A percentile compares a stretch with the other conserved stretches of the same genome.
Conservation (phyloP, 495 filamentous ascomycete species). For the Daldinia bambusicola region DNA sequence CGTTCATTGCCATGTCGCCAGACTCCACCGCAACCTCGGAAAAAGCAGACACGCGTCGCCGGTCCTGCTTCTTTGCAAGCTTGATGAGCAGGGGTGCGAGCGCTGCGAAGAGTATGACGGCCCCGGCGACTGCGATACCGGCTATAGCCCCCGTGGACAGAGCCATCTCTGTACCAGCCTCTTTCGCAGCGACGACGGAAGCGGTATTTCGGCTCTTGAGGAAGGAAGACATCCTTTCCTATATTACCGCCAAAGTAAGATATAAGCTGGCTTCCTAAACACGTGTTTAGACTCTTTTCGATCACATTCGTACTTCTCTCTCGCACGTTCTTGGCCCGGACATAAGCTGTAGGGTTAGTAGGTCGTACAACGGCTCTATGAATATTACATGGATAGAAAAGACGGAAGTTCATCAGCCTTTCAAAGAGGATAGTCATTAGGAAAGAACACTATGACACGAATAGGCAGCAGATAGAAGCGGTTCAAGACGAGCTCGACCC, state of each 20-base stretch:
- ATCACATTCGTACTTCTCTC: slow-evolving; percentile 11
- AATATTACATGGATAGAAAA: neutral
- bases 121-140: slow-evolving; percentile 44
- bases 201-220: slow-evolving; percentile 8
- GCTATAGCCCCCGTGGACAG: slow-evolving; percentile 45
- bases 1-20: slow-evolving; percentile 2
- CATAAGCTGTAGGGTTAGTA: neutral
- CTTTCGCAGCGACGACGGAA: neutral
- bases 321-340: slow-evolving; percentile 3
- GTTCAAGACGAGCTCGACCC: neutral
- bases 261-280: neutral
- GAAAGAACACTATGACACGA: neutral
- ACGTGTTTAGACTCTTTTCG: neutral
- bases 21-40: slow-evolving; percentile 14
- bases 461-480: neutral
- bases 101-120: slow-evolving; percentile 40
- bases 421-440: neutral
- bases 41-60: slow-evolving; percentile 7
- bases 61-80: slow-evolving; percentile 30
- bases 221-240: slow-evolving; percentile 2
- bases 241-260: neutral
- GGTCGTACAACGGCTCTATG: neutral
- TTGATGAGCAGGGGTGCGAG: slow-evolving; percentile 35
- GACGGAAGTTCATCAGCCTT: neutral
- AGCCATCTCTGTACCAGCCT: neutral